Evolutionary conservation across 352 stramenopile species (phyloP).

Genomic region (Globisporangium iwayamae): DNA sequence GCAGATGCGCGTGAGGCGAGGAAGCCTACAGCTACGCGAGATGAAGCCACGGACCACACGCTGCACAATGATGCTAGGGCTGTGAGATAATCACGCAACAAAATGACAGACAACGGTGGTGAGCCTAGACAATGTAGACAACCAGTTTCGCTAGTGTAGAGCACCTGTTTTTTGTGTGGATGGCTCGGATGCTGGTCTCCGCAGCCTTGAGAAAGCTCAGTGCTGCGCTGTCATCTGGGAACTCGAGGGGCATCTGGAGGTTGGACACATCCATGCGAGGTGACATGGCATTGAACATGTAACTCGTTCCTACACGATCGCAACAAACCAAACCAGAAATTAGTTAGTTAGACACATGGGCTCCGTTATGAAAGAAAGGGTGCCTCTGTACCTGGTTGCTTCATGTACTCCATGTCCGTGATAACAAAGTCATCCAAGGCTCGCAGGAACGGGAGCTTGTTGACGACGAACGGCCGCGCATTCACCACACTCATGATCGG

Average conservation of each 20-base stretch:
- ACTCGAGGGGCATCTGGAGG: conserved; percentile 41
- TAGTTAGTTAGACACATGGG: background rate
- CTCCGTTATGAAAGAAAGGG: background rate
- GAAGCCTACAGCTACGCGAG: conserved; percentile 36
- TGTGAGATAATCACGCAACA: background rate
- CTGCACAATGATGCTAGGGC: conserved; percentile 33
- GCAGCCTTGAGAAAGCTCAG: conserved; percentile 32
- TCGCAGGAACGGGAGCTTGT: conserved; percentile 57
- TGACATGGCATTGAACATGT: conserved; percentile 9
- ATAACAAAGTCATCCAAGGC: conserved; percentile 61
- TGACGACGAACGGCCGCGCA: conserved; percentile 61
- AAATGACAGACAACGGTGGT: background rate
- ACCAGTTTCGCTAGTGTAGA: background rate
- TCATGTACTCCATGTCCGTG: conserved; percentile 60
- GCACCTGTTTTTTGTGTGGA: conserved; percentile 43
- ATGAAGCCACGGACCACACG: conserved; percentile 47
- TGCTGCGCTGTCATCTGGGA: conserved; percentile 39
- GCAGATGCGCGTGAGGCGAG: conserved; percentile 40
- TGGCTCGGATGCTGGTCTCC: conserved; percentile 23
- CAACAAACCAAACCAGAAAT: background rate
- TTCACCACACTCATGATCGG: conserved; percentile 52
- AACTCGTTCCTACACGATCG: conserved; percentile 5
- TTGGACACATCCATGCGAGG: conserved; percentile 19
- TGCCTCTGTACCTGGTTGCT: conserved; percentile 26
- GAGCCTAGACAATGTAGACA: background rate